Evolutionary conservation across 306 rosid genomes (phyloP).

Genomic region (Corylus heterophylla): DNA sequence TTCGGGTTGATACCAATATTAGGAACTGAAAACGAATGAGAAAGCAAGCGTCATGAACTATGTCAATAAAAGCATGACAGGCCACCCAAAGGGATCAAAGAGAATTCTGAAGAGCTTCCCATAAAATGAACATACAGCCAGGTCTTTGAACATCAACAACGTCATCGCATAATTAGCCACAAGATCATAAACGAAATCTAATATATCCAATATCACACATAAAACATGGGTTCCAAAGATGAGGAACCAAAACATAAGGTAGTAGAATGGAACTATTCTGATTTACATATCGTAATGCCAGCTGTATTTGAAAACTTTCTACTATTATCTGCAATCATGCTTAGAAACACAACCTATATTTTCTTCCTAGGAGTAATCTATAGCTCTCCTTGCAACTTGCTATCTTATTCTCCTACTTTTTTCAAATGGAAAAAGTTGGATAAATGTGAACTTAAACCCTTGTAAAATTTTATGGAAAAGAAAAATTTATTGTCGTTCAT

Average conservation of each 20-base stretch:
- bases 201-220: not conserved
- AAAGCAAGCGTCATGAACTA: not conserved
- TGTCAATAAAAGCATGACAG: too few species aligned
- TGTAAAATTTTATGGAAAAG: not conserved
- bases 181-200: not conserved
- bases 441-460: not conserved
- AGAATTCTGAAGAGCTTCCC: conserved; percentile 1
- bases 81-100: not conserved
- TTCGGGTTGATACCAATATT: not conserved
- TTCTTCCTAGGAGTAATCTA: not conserved
- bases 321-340: not conserved
- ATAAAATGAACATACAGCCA: not conserved
- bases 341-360: not conserved
- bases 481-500: not conserved
- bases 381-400: not conserved
- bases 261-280: not conserved
- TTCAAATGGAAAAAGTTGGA: not conserved
- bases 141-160: not conserved
- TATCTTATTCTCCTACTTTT: not conserved
- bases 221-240: not conserved
- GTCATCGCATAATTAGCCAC: not conserved
- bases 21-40: not conserved
- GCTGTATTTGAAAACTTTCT: not conserved
- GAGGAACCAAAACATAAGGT: not conserved
- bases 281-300: not conserved